phyloP scores from a whole-genome alignment of 108 stramenopile species.

The Skeletonema grethae region DNA sequence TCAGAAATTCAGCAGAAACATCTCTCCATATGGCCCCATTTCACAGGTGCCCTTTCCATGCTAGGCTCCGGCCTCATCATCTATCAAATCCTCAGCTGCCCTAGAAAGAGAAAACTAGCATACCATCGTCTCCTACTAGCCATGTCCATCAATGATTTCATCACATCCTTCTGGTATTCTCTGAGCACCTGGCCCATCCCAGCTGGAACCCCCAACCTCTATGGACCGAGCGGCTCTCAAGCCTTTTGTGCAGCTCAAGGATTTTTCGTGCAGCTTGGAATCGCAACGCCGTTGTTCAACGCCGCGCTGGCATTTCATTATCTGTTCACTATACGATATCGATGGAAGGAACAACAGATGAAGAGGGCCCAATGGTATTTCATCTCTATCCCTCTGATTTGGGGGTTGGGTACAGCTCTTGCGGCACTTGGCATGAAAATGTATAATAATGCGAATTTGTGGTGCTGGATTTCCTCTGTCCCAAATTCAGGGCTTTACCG shows the following conservation, averaged over 20 bases:
- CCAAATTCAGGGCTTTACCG: constrained; percentile 33
- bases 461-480: constrained; percentile 64
- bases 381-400: constrained; percentile 34
- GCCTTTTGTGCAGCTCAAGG: constrained; percentile 58
- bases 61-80: constrained; percentile 5
- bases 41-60: not conserved
- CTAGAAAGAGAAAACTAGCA: not conserved
- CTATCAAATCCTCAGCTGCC: not conserved
- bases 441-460: constrained; percentile 53
- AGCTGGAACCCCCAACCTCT: constrained; percentile 28
- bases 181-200: constrained; percentile 59
- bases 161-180: constrained; percentile 26
- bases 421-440: constrained; percentile 34
- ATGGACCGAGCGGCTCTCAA: constrained; percentile 43
- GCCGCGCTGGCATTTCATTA: constrained; percentile 53
- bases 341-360: constrained; percentile 30
- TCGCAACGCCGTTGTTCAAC: constrained; percentile 55
- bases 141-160: constrained; percentile 30
- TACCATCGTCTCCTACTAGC: constrained; percentile 36
- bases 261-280: constrained; percentile 56
- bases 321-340: constrained; percentile 51
- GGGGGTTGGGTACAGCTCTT: constrained; percentile 31
- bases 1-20: not conserved
- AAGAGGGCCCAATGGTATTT: constrained; percentile 32
- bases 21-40: not conserved